These are phyloP conservation scores for Neurospora sp. DNA, from an alignment of 495 filamentous ascomycete genomes.

Conservation along the genomic window DNA sequence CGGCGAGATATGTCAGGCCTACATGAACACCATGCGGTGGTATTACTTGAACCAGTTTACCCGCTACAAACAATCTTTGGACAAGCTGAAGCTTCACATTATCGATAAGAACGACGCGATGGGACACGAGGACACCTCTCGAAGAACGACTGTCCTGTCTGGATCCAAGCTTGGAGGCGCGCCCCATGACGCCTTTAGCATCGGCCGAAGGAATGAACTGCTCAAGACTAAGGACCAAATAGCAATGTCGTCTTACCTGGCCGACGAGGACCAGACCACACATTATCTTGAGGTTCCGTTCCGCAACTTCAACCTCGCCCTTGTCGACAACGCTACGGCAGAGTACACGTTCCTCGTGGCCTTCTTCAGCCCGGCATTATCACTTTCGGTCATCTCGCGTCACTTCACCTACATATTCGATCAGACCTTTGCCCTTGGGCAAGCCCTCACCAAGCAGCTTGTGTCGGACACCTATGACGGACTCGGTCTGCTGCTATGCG, in stretches of 20 bases:
- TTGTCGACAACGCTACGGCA: constrained; percentile 87
- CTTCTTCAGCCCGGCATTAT: constrained; percentile 64
- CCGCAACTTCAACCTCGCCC: constrained; percentile 84
- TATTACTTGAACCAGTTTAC: constrained; percentile 90
- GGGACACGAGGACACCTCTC: constrained; percentile 61
- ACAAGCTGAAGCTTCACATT: constrained; percentile 70
- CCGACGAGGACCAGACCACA: constrained; percentile 73
- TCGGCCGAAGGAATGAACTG: constrained; percentile 75
- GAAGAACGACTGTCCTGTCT: constrained; percentile 43
- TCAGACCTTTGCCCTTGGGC: constrained; percentile 72
- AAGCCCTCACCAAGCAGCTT: constrained; percentile 63
- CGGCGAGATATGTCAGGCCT: constrained; percentile 83
- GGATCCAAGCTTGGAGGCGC: constrained; percentile 42
- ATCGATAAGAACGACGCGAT: constrained; percentile 80
- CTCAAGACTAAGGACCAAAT: constrained; percentile 57
- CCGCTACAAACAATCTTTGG: constrained; percentile 72
- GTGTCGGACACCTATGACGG: constrained; percentile 69
- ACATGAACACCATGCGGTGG: constrained; percentile 98
- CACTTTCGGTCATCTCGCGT: constrained; percentile 45
- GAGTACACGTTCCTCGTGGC: constrained; percentile 89
- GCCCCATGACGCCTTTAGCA: constrained; percentile 75
- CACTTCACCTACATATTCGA: constrained; percentile 77
- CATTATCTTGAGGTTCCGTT: constrained; percentile 88
- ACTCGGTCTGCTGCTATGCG: constrained; percentile 75
- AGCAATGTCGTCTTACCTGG: constrained; percentile 70